Evolutionary conservation across 768 basidiomycete genomes (phyloP).

Genomic region (Lactarius evosmus): DNA sequence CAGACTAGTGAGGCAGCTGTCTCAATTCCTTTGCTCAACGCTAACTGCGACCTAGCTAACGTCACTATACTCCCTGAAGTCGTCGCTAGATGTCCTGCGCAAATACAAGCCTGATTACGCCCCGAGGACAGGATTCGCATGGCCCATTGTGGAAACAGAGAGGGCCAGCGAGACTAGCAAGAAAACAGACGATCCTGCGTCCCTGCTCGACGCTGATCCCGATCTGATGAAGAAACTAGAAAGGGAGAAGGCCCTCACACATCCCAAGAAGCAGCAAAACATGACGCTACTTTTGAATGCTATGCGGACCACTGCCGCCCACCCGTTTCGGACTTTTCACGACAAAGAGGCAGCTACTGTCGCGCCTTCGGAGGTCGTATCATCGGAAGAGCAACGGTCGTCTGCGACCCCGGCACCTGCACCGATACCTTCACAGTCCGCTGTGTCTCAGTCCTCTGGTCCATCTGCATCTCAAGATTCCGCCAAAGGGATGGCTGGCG

Average conservation of each 20-base stretch:
- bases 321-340: constrained; percentile 52
- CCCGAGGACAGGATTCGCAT: constrained; percentile 77
- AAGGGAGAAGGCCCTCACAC: constrained; percentile 15
- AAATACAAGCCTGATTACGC: constrained; percentile 77
- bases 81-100: constrained; percentile 71
- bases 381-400: constrained; percentile 28
- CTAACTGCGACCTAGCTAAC: constrained; percentile 48
- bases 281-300: constrained; percentile 67
- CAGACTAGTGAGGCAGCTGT: constrained; percentile 55
- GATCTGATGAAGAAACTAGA: constrained; percentile 21
- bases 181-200: constrained; percentile 33
- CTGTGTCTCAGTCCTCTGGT: constrained; percentile 36
- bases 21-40: constrained; percentile 2
- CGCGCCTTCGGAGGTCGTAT: neutral
- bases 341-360: constrained; percentile 39
- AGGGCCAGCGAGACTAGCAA: constrained; percentile 41
- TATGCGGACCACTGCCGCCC: constrained; percentile 74
- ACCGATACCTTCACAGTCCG: constrained; percentile 30
- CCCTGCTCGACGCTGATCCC: constrained; percentile 21
- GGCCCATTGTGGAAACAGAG: constrained; percentile 68
- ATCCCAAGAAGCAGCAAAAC: constrained; percentile 60
- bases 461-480: constrained; percentile 46
- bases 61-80: constrained; percentile 66
- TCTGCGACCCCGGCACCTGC: constrained; percentile 37
- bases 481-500: constrained; percentile 47